Base-by-base conservation (phyloP, 73 alveolate species). In the Paramecium caudatum region DNA sequence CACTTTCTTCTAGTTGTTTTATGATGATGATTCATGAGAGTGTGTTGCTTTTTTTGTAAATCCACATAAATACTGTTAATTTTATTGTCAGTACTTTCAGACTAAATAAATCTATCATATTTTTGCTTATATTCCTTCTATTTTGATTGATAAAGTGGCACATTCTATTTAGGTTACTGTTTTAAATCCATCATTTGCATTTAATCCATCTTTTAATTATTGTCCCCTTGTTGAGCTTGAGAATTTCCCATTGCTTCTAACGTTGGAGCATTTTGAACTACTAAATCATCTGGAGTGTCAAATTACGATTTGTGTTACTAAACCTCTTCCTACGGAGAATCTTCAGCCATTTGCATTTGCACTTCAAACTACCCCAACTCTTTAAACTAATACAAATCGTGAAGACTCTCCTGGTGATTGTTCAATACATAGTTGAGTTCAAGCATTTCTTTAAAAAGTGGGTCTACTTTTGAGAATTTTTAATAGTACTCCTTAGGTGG, bases 401-500 rank as follows among this genome's bases (percentile, higher is more conserved):
- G 47, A 49, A 86, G 47, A 50, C 93, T 86, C 85, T 86, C 93
- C 33, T 86, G 46, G 46, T 86, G 82, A 43, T 62, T 62, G 12
- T 46, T 86, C 5, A 86, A 48, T 0, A 86, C 93, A 63, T 86
- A 86, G 34, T 86, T 86, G 4, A 86, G 55, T 23, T 86, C 93
- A 2, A 86, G 82, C 93, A 86, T 86, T n/a, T 86, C 93, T 15
- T 86, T 86, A 46, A 86, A 86, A 50, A 86, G 27, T 23, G 82
- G 82, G 65, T 86, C 93, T 41, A 86, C 68, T 27, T 86, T 86
- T 13, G 87, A 41, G 34, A 62, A 78, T 78, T 86, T 86, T 86
- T 86, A 41, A 86, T 86, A 86, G 65, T 86, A 86, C 15, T 86
- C 93, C 68, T 78, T 86, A 15, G 87, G 81, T 37, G 93, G 93